Conservation (phyloP, 2,329 filamentous ascomycete species). For the Verticillium longisporum region DNA sequence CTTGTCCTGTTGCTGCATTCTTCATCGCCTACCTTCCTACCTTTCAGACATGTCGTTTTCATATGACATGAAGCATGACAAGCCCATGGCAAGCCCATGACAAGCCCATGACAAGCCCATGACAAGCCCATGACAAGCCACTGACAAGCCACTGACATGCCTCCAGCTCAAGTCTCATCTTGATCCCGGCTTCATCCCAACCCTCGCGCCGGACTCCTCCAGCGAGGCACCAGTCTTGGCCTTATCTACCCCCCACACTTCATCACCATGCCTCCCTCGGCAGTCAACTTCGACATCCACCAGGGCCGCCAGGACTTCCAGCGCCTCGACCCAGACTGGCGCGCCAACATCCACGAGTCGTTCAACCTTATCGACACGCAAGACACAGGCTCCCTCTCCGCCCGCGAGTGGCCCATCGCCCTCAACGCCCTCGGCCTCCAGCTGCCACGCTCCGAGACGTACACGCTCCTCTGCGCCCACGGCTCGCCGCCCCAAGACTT, state of each 20-base stretch:
- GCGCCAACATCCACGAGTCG: constrained; percentile 13
- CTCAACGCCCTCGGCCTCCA: constrained; percentile 94
- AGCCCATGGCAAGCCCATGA: too few species aligned
- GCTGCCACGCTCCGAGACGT: constrained; percentile 77
- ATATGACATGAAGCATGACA: too few species aligned
- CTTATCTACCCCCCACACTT: neutral
- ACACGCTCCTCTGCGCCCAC: constrained; percentile 72
- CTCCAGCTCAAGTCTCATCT: too few species aligned
- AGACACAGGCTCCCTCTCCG: constrained; percentile 89
- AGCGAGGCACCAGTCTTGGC: neutral
- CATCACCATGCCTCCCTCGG: constrained; percentile 7
- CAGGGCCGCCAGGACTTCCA: constrained; percentile 12
- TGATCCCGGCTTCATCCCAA: neutral
- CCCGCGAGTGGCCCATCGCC: constrained; percentile 96
- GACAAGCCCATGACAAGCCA: too few species aligned
- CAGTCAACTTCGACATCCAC: constrained; percentile 8
- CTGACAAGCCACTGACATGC: too few species aligned
- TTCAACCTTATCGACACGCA: constrained; percentile 96
- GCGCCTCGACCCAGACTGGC: constrained; percentile 10
- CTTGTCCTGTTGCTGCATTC: too few species aligned
- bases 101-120: too few species aligned
- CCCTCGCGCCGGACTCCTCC: neutral
- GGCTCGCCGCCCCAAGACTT: constrained; percentile 63
- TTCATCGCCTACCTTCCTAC: too few species aligned
- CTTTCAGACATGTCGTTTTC: too few species aligned